Conservation (phyloP, 139 green algal species). For the Asterochloris sp. region DNA sequence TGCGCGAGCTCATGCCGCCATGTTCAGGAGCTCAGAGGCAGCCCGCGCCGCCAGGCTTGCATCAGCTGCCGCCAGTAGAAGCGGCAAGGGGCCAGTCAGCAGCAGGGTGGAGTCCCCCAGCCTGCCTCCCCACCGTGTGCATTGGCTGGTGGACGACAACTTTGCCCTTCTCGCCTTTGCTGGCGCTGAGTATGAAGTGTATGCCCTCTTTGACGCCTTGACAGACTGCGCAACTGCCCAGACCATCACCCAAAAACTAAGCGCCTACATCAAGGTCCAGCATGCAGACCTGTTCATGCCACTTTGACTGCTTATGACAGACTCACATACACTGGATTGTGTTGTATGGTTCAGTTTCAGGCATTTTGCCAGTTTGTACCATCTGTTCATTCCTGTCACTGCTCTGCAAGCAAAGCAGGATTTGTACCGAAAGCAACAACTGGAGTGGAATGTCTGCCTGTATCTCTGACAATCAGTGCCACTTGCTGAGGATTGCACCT, state of each 20-base stretch:
- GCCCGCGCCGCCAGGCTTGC: not conserved
- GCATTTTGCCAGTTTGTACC: too few species aligned
- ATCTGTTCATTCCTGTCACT: too few species aligned
- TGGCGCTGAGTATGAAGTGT: constrained; percentile 27
- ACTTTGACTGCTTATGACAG: not conserved
- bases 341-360: not conserved
- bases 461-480: too few species aligned
- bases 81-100: not conserved
- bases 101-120: not conserved
- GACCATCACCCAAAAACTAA: constrained; percentile 18
- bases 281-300: constrained; percentile 26
- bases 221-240: not conserved
- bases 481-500: too few species aligned
- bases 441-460: too few species aligned
- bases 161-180: constrained; percentile 18
- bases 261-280: constrained; percentile 20
- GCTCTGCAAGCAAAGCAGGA: too few species aligned
- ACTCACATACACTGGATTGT: not conserved
- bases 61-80: not conserved
- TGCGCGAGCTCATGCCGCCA: constrained; percentile 13
- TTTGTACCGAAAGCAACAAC: too few species aligned
- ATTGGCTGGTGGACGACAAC: not conserved
- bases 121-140: constrained; percentile 3
- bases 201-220: constrained; percentile 24
- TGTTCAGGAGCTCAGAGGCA: not conserved